Conservation (phyloP, 805 yeast species). For the Clavispora phyllophila region DNA sequence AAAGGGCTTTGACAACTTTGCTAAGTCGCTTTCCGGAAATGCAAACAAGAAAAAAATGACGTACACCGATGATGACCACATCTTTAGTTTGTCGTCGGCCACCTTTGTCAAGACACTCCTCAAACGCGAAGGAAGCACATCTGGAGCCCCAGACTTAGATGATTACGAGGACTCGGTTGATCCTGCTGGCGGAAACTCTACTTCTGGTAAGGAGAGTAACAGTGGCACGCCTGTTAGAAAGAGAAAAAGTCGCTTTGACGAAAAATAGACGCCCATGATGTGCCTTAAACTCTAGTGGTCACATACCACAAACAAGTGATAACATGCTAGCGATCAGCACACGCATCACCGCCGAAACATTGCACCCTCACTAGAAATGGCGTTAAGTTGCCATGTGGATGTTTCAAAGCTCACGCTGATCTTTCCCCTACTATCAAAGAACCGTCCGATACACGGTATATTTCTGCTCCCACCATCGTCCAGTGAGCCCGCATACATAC, state of each 20-base stretch:
- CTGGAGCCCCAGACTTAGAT: conserved; percentile 18
- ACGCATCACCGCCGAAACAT: too few relatives aligned
- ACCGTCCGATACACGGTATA: too few relatives aligned
- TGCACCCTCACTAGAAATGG: too few relatives aligned
- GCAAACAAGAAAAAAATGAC: conserved; percentile 44
- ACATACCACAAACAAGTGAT: too few relatives aligned
- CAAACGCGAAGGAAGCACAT: conserved; percentile 40
- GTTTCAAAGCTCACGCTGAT: too few relatives aligned
- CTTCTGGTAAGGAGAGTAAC: conserved; percentile 1
- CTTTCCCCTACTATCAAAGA: too few relatives aligned
- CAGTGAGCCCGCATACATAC: too few relatives aligned
- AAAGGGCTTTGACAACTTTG: conserved; percentile 84
- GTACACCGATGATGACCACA: conserved; percentile 70
- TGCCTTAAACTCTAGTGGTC: too few relatives aligned
- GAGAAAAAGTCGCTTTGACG: conserved; percentile 8
- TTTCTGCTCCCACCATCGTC: too few relatives aligned
- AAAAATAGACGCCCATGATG: background rate
- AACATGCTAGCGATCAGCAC: too few relatives aligned
- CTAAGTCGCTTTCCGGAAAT: conserved; percentile 39
- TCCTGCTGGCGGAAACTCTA: conserved; percentile 6
- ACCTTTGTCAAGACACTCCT: conserved; percentile 56
- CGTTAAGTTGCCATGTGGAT: too few relatives aligned
- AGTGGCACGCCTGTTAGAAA: conserved; percentile 13
- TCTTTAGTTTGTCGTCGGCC: conserved; percentile 72
- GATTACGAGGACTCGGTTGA: conserved; percentile 18